Evolutionary conservation across 345 rosid species (phyloP), one percentile per base, ranked within the genome.

Genomic region (Anastatica hierochuntica): DNA sequence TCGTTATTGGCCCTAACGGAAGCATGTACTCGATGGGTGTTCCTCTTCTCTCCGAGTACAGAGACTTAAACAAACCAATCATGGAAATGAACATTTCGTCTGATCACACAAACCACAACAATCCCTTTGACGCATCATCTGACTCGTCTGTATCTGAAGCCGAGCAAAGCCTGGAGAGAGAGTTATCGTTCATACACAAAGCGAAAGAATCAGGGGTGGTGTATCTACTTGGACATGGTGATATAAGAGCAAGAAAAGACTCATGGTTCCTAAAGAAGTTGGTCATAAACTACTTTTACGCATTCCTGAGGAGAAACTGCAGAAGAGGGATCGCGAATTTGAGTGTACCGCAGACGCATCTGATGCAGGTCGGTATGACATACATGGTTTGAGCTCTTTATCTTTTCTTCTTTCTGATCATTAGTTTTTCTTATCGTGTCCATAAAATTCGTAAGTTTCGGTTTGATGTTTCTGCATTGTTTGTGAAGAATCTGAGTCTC

Each of bases 281-380:
- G 64, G 76, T 79, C 6, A 88, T 92, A 64, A 92, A 92, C 57
- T 92, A 92, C 74, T 77, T 92, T 57, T 92, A 92, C 47, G 98
- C 95, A 9, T 92, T 88, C 78, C 64, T 92, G 77, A 83, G 97
- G 52, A 92, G 83, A 77, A 92, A 88, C 65, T 70, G 83, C 83
- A 69, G 98, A 70, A 88, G 97, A 79, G 97, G 88, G 58, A 80
- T 74, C 1, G 84, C 98, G n/a, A 88, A 92, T 72, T 67, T 85
- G 66, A 92, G 97, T 0, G 95, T 88, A 21, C 98, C 97, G 9
- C 98, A 92, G 72, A 72, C 95, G 0, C 74, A 92, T 68, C 77
- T 92, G 36, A 88, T 92, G 88, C 98, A 92, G 74, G 98, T 92
- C 12, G 94, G 98, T 24, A 92, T 92, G 98, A 92, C 98, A 11